phyloP scores from a whole-genome alignment of 345 rosid species.

The Bretschneidera sinensis region DNA sequence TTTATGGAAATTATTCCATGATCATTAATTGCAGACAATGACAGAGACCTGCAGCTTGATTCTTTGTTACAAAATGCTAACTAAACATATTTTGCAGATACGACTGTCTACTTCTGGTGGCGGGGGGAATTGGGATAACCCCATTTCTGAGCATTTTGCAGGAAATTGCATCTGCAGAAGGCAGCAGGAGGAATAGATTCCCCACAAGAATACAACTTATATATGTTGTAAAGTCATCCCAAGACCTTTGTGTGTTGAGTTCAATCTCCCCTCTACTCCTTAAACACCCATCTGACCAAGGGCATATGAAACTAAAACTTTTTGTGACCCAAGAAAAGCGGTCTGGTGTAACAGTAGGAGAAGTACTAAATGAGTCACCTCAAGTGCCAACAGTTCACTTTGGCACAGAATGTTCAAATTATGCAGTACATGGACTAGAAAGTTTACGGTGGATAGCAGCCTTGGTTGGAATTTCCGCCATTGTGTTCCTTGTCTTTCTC shows the following conservation, averaged over 20 bases:
- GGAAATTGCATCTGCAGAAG: constrained; percentile 40
- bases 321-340: constrained; percentile 61
- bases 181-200: constrained; percentile 29
- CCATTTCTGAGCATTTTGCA: constrained; percentile 76
- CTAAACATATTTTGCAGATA: constrained; percentile 43
- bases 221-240: constrained; percentile 44
- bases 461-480: constrained; percentile 32
- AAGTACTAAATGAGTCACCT: constrained; percentile 37
- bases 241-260: constrained; percentile 50
- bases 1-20: neutral
- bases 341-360: constrained; percentile 31
- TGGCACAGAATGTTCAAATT: constrained; percentile 29
- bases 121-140: constrained; percentile 84
- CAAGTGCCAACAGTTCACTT: constrained; percentile 42
- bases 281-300: constrained; percentile 29
- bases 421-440: constrained; percentile 48
- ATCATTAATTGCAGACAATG: too few relatives aligned
- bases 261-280: constrained; percentile 49
- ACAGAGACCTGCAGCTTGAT: too few relatives aligned
- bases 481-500: constrained; percentile 46
- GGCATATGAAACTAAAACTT: constrained; percentile 47
- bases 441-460: constrained; percentile 38
- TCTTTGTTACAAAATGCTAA: neutral
- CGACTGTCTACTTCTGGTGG: constrained; percentile 63
- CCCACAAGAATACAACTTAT: constrained; percentile 53